A percentile compares a stretch with the other conserved stretches of the same genome.
These are phyloP conservation scores for Leccinum obscurum DNA, from an alignment of 768 basidiomycete genomes.

Conservation along the genomic window DNA sequence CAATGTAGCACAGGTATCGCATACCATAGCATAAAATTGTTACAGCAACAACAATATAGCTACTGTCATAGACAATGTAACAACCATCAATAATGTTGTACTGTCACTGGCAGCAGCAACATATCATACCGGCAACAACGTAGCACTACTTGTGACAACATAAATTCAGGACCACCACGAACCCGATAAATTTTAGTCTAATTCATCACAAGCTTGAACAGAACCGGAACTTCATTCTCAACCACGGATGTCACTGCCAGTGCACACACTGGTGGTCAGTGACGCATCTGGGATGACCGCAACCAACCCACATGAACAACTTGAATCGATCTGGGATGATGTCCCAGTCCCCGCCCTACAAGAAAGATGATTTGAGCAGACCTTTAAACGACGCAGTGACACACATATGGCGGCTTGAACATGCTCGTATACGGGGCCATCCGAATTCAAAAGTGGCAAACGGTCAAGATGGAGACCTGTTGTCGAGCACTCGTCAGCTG, in stretches of 20 bases:
- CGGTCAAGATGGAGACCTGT: conserved; percentile 57
- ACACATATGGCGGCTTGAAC: conserved; percentile 83
- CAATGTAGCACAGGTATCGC: too few relatives aligned
- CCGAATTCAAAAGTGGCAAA: conserved; percentile 90
- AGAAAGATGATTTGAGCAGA: neutral
- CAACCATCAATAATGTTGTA: too few relatives aligned
- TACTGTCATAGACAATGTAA: too few relatives aligned
- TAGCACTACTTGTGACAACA: too few relatives aligned
- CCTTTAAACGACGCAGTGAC: conserved; percentile 5
- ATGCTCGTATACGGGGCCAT: conserved; percentile 89
- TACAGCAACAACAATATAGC: too few relatives aligned
- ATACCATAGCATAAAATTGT: too few relatives aligned
- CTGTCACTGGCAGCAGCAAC: too few relatives aligned
- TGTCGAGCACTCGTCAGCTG: conserved; percentile 2
- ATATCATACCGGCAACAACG: too few relatives aligned
- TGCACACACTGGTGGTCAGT: conserved; percentile 9
- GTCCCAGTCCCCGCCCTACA: conserved; percentile 91
- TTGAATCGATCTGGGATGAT: conserved; percentile 62
- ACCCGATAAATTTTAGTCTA: too few relatives aligned
- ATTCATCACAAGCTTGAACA: too few relatives aligned
- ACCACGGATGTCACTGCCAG: conserved; percentile 54
- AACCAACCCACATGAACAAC: conserved; percentile 59
- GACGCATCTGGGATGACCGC: neutral
- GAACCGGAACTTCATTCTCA: too few relatives aligned
- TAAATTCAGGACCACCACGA: too few relatives aligned